Evolutionary conservation across 768 basidiomycete species (phyloP), one percentile per base, ranked within the genome.

Genomic region (Leucogyrophana mollusca): DNA sequence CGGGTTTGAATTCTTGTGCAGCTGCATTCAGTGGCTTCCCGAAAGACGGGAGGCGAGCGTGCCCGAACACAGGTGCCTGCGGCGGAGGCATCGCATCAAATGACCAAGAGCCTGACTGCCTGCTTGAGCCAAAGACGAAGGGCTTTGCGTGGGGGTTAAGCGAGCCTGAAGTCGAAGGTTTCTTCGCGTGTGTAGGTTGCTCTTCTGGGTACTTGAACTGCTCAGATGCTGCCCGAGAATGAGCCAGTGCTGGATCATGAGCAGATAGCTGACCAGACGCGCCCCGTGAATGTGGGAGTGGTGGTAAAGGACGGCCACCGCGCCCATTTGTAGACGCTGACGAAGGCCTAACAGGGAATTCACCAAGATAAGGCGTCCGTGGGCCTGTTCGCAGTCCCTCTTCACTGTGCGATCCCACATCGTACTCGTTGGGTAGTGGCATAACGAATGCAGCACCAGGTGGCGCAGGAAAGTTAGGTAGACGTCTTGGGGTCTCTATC

Each of bases 341-440:
- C 2, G 70, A 67, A 4, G 74, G 72, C 2, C 72, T 68, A 7
- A 76, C 67, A 43, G 73, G 75, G 50, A 76, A 79, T 20, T 73
- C 66, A 5, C 72, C 74, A 5, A 77, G 64, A 55, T 78, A 80
- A 22, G 74, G 54, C 13, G 73, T 52, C 57, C 67, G 50, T 52
- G 68, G 54, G 42, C 61, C 60, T 3, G 60, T 58, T 9, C 50
- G 61, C 53, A 61, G 58, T 16, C 76, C 82, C 57, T 92, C 90
- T 50, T 93, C 90, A 55, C 88, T 90, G 63, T 93, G 93, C 25
- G 90, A 92, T 22, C 90, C 79, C 52, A 90, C 72, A 54, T 93
- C 90, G 42, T 83, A 80, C 17, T 78, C 79, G 5, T 77, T 72
- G 14, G 48, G 57, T 42, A 56, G 60, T 22, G 66, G 67, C 49